Base-by-base conservation (phyloP, 2,329 filamentous ascomycete genomes). In the Ceratocystiopsis brevicomis region DNA sequence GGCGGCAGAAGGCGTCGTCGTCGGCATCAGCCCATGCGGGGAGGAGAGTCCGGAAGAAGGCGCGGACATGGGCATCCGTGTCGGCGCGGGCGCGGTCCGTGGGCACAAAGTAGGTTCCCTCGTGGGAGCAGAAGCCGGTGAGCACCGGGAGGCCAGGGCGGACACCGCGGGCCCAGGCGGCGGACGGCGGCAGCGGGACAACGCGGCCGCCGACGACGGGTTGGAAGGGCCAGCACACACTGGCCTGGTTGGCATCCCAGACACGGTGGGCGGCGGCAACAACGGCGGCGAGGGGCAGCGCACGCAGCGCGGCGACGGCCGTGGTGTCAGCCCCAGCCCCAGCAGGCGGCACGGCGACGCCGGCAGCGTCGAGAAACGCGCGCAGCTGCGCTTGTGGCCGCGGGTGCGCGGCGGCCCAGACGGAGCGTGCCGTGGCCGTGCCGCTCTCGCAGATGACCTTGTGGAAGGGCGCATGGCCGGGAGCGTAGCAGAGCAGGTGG, bases 41-140 rank as follows among this genome's bases (percentile, higher is more conserved):
- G 13, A 84, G 66, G 11, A 85, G 66, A 0, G 58, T 61, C 0
- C 58, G 55, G 62, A 81, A 82, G 56, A 83, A 81, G 3, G 55
- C 46, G 3, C 62, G 63, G 54, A 82, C 78, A 12, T 76, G 65
- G 0, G 55, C 58, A 12, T 67, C 59, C 3, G 61, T 62, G 14
- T 63, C 58, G 43, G 69, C 62, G 8, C 55, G 51, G 14, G 61
- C 56, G 4, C 18, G 30, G 40, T 44, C 41, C 16, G 38, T 18
- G 0, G 76, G 69, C 1, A 82, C 69, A 53, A 83, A 84, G 35
- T 65, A 56, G 1, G 73, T 67, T 15, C 78, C 80, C 56, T 85
- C 80, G 52, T 83, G 76, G 36, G 73, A 71, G 57, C 76, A 78
- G 61, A 76, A 84, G 9, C 79, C 79, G 0, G 77, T 81, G 40